phyloP scores from a whole-genome alignment of 306 rosid genomes.

The Clitoria ternatea region DNA sequence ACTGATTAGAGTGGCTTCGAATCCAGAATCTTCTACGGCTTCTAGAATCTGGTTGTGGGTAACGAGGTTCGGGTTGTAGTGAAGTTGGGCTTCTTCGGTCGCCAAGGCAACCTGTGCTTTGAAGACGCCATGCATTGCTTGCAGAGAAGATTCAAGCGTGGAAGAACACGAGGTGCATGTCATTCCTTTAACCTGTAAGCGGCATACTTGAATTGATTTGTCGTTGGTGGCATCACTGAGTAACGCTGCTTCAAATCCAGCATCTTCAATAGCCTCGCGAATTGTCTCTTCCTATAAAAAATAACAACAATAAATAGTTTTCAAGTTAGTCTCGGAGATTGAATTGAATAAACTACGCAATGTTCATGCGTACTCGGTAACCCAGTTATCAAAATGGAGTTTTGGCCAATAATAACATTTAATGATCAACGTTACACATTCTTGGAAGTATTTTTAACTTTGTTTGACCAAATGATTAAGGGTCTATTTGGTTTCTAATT shows the following conservation, averaged over 20 bases:
- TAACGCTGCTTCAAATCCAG: constrained; percentile 66
- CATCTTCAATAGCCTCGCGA: constrained; percentile 65
- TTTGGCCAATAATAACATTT: too few species aligned
- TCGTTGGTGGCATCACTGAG: constrained; percentile 27
- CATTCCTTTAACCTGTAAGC: constrained; percentile 69
- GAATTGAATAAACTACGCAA: too few species aligned
- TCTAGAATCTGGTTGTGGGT: constrained; percentile 39
- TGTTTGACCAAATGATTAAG: too few species aligned
- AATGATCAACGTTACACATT: too few species aligned
- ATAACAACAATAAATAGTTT: too few species aligned
- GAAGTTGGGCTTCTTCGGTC: constrained; percentile 75
- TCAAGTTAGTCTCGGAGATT: too few species aligned
- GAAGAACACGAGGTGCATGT: constrained; percentile 82
- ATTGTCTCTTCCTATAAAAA: constrained; percentile 61
- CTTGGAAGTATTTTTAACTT: too few species aligned
- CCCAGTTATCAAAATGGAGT: too few species aligned
- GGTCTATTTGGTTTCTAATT: too few species aligned
- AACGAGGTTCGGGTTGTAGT: constrained; percentile 53
- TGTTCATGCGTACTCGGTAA: too few species aligned
- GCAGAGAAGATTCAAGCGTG: constrained; percentile 58
- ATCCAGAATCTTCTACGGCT: constrained; percentile 55
- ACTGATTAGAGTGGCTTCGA: constrained; percentile 50
- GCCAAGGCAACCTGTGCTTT: constrained; percentile 69
- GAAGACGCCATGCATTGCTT: constrained; percentile 47
- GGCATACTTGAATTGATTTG: constrained; percentile 52